Base-by-base conservation (phyloP, 805 yeast genomes). In the Maudiozyma serrabonitensis region DNA sequence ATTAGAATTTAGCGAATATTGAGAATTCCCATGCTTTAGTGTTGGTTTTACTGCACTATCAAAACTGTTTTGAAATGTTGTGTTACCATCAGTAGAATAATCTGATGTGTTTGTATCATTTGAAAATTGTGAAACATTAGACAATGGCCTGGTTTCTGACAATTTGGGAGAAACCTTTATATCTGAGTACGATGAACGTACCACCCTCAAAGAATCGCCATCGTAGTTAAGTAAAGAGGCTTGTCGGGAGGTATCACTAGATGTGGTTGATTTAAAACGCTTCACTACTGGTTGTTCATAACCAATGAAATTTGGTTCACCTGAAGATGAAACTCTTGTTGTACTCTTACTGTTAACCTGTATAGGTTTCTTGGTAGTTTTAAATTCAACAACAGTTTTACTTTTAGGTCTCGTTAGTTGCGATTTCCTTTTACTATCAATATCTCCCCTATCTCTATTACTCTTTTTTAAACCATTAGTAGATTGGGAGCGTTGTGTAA, bases 81-180 rank as follows among this genome's bases (percentile, higher is more conserved):
- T 45, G 16, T 58, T 60, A 2, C 62, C 68, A 37, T 66, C 64
- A 4, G 76, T 75, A 0, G 82, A 76, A 41, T 74, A 71, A 49
- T 78, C 82, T 0, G 83, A 78, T 39, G 71, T 64, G 3, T 73
- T 71, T 0, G 81, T 75, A 41, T 68, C 63, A 45, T 65, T 71
- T 0, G 79, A 75, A n/a, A 74, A 66, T 21, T 77, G 74, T 0
- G 84, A 79, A 1, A 78, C 59, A 39, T 73, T 70, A 1, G 84
- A 79, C 0, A 71, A 69, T 4, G 82, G 82, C 46, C 83, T 64
- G 28, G 68, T 50, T 52, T 61, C 59, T 51, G 52, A 26, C 19
- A 51, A 43, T 7, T 47, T 37, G 12, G 54, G 48, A 2, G 56
- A 45, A 46, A 52, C 57, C 31, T 50, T 53, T 6, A 37, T 38